Conservation (phyloP, 345 rosid genomes). For the Clarkia xantiana region DNA sequence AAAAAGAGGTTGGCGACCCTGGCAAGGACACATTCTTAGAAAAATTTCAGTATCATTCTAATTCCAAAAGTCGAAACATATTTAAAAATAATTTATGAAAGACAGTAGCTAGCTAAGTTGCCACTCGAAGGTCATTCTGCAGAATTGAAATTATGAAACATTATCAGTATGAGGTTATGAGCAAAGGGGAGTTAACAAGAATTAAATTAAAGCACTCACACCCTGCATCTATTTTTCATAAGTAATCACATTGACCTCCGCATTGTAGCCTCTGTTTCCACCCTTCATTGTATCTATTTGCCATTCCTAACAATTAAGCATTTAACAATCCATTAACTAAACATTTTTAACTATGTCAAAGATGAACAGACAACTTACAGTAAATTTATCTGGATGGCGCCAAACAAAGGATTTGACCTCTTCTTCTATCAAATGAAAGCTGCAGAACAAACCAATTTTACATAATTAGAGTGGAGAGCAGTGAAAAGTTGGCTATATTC, state of each 20-base stretch:
- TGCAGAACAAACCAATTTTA: constrained; percentile 4
- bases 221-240: no score
- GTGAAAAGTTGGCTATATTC: background rate
- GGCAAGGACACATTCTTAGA: background rate
- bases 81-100: constrained; percentile 1
- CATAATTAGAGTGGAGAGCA: background rate
- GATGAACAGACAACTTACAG: constrained; percentile 9
- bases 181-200: constrained; percentile 2
- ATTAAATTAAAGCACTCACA: background rate
- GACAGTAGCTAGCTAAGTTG: constrained; percentile 29
- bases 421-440: constrained; percentile 25
- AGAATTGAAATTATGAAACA: constrained; percentile 10
- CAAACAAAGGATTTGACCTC: constrained; percentile 22
- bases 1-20: no score
- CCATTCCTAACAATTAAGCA: background rate
- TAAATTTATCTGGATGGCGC: constrained; percentile 30
- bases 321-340: no score
- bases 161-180: constrained; percentile 14
- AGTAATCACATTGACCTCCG: constrained; percentile 58
- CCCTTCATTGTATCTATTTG: constrained; percentile 51
- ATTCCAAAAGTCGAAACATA: background rate
- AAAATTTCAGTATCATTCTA: background rate
- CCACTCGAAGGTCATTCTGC: constrained; percentile 36
- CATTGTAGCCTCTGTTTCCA: constrained; percentile 55
- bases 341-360: background rate